Evolutionary conservation across 176 grass and related monocot species (phyloP).

Genomic region (Poa annua): DNA sequence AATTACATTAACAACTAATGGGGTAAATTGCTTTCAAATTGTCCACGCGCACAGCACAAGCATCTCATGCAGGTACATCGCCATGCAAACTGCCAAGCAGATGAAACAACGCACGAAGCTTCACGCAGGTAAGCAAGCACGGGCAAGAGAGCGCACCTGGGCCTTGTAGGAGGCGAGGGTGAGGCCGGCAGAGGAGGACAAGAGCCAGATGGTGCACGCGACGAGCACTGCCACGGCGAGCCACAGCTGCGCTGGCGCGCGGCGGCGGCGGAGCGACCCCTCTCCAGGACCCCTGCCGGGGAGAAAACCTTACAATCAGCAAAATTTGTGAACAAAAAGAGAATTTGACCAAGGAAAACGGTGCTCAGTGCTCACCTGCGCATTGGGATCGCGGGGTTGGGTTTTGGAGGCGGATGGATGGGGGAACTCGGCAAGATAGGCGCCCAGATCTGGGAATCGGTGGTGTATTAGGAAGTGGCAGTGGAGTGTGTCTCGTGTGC

Average conservation of each 20-base stretch:
- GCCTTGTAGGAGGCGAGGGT: constrained; percentile 35
- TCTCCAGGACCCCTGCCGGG: constrained; percentile 40
- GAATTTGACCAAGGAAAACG: not conserved
- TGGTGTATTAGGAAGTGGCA: not conserved
- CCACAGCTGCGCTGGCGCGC: constrained; percentile 41
- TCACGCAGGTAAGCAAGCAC: not conserved
- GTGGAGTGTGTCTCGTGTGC: too few species aligned
- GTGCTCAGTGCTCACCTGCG: constrained; percentile 47
- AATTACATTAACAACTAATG: not conserved
- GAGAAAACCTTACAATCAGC: not conserved
- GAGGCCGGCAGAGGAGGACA: constrained; percentile 40
- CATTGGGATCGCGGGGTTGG: constrained; percentile 40
- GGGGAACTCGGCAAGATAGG: not conserved
- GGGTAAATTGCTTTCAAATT: not conserved
- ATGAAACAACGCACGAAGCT: not conserved
- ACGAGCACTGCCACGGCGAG: constrained; percentile 45
- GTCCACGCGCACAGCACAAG: not conserved
- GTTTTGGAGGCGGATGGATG: constrained; percentile 26
- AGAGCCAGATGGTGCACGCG: constrained; percentile 51
- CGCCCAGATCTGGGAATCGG: not conserved
- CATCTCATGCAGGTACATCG: not conserved
- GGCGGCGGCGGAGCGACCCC: constrained; percentile 39
- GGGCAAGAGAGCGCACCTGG: constrained; percentile 39
- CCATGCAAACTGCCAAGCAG: not conserved
- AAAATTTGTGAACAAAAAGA: not conserved